Conservation (phyloP, 2,329 filamentous ascomycete species). For the Paecilomyces variotii region DNA sequence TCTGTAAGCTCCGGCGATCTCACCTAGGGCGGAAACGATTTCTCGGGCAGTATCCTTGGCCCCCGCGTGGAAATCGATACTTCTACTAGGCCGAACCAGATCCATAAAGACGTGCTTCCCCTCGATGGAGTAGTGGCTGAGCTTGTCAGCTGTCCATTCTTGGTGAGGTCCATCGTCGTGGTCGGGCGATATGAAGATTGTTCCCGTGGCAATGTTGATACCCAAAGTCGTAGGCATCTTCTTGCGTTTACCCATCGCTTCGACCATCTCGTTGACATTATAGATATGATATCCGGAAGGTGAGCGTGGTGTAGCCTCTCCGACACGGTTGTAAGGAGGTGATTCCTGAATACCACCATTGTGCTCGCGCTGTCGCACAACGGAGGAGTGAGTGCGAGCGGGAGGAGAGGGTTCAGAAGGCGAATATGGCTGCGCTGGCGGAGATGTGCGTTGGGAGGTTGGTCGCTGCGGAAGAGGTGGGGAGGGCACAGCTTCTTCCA, state of each 20-base stretch:
- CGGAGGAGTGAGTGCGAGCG: constrained; percentile 17
- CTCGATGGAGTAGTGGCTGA: constrained; percentile 96
- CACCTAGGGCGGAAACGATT: constrained; percentile 79
- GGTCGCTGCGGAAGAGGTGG: constrained; percentile 58
- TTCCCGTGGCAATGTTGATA: constrained; percentile 81
- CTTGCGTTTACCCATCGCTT: constrained; percentile 93
- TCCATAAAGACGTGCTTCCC: constrained; percentile 98
- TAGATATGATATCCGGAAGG: constrained; percentile 87
- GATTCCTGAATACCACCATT: constrained; percentile 39
- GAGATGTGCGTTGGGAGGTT: constrained; percentile 46
- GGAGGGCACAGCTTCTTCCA: constrained; percentile 51
- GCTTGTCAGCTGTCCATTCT: constrained; percentile 89
- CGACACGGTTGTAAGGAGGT: constrained; percentile 47
- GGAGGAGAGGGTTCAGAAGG: constrained; percentile 47
- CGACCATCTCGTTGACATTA: constrained; percentile 95
- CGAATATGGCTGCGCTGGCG: constrained; percentile 53
- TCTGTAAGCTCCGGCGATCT: constrained; percentile 75
- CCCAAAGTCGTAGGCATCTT: constrained; percentile 97
- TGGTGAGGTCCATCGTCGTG: constrained; percentile 73
- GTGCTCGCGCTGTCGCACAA: constrained; percentile 29
- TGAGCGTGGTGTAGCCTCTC: constrained; percentile 46
- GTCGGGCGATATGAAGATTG: constrained; percentile 83
- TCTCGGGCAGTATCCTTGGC: constrained; percentile 95
- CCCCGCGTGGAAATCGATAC: constrained; percentile 91
- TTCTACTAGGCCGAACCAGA: constrained; percentile 83